These are phyloP conservation scores for Nyctanthes arbortristis DNA, from an alignment of 257 asterid species.

Conservation along the genomic window DNA sequence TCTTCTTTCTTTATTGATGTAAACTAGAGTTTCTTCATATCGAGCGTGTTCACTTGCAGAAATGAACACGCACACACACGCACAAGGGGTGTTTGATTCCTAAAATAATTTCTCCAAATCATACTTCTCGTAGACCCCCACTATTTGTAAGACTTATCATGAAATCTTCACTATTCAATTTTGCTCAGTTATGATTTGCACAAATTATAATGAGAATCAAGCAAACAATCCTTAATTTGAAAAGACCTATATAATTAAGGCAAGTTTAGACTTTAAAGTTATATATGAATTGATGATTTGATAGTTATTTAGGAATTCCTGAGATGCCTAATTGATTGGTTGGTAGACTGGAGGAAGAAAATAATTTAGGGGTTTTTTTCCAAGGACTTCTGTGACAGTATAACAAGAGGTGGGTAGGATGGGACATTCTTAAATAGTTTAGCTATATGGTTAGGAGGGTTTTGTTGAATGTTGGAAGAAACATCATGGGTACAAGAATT, in stretches of 20 bases:
- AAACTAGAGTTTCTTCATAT: neutral
- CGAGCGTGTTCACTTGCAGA: no score
- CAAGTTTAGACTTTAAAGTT: neutral
- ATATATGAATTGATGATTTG: neutral
- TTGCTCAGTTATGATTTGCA: no score
- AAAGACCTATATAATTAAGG: no score
- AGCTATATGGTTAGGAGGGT: constrained; percentile 49
- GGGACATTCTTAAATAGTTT: constrained; percentile 42
- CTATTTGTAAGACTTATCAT: no score
- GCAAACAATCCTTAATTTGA: no score
- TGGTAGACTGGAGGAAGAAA: constrained; percentile 45
- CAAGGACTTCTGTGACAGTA: constrained; percentile 48
- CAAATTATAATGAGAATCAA: no score
- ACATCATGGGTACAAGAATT: constrained; percentile 28
- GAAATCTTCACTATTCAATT: no score
- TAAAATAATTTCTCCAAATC: no score
- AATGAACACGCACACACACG: no score
- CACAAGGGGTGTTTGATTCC: no score
- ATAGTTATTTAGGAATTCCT: neutral
- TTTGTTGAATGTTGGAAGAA: constrained; percentile 43
- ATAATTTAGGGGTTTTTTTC: constrained; percentile 36
- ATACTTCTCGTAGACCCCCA: no score
- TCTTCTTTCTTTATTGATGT: neutral
- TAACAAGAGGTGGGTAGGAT: constrained; percentile 71
- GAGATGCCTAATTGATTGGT: constrained; percentile 37